Percentiles rank a stretch among this genome's conserved stretches.
Evolutionary conservation across 108 stramenopile genomes (phyloP).

Genomic region (Asterionellopsis glacialis): DNA sequence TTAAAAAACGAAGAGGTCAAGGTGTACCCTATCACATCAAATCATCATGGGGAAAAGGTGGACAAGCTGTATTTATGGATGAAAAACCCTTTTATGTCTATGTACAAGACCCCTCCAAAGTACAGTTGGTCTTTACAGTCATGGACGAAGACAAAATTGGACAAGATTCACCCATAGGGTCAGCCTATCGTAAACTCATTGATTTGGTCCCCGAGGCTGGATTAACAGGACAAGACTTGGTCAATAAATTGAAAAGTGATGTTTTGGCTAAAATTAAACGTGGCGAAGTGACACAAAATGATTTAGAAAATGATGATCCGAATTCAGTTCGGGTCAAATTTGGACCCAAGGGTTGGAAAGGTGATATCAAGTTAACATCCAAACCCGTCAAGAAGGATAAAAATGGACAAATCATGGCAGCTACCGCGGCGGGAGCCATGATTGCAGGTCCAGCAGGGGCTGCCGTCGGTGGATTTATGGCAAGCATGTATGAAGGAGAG

Average conservation of each 20-base stretch:
- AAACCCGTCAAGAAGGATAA: constrained; percentile 80
- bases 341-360: constrained; percentile 48
- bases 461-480: constrained; percentile 69
- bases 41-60: constrained; percentile 56
- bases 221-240: constrained; percentile 25
- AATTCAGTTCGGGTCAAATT: constrained; percentile 20
- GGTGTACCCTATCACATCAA: constrained; percentile 69
- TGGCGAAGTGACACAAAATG: constrained; percentile 29
- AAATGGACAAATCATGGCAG: constrained; percentile 59
- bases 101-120: constrained; percentile 63
- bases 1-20: constrained; percentile 27
- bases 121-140: constrained; percentile 62
- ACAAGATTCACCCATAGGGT: constrained; percentile 48
- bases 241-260: constrained; percentile 36
- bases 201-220: constrained; percentile 45
- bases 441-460: constrained; percentile 80
- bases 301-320: constrained; percentile 28
- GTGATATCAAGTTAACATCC: constrained; percentile 61
- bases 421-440: constrained; percentile 69
- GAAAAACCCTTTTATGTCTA: constrained; percentile 72
- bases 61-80: constrained; percentile 67
- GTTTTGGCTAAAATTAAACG: constrained; percentile 37
- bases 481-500: constrained; percentile 71
- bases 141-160: constrained; percentile 76
- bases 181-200: constrained; percentile 40